Conservation (phyloP, 768 basidiomycete genomes). For the Lactifluus volemus region DNA sequence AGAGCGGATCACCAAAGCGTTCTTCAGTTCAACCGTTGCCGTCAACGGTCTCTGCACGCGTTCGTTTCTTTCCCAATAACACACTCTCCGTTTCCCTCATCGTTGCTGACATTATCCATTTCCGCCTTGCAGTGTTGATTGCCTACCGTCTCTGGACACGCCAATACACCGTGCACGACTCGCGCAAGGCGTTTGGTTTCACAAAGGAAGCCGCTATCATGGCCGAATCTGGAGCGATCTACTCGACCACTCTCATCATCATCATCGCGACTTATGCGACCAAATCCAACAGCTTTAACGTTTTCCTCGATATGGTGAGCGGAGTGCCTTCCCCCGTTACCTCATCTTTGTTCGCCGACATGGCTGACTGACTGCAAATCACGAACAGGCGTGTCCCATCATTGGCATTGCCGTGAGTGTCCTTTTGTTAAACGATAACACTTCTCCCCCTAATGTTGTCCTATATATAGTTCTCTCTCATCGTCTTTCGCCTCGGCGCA, state of each 20-base stretch:
- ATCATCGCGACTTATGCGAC: slow-evolving; percentile 9
- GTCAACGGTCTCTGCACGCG: slow-evolving; percentile 25
- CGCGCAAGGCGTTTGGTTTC: slow-evolving; percentile 12
- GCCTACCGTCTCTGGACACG: slow-evolving; percentile 23
- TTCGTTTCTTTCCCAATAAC: slow-evolving; percentile 10
- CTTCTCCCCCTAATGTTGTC: background rate
- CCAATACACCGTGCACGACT: slow-evolving; percentile 14
- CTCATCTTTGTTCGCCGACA: background rate
- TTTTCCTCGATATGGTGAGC: slow-evolving; percentile 17
- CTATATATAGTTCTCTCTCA: slow-evolving; percentile 6
- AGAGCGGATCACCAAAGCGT: slow-evolving; percentile 21
- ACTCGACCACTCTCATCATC: slow-evolving; percentile 7
- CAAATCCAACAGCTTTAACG: slow-evolving; percentile 13
- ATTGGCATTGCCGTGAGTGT: slow-evolving; percentile 15
- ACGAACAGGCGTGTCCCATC: slow-evolving; percentile 8
- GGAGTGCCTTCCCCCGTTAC: too few relatives aligned
- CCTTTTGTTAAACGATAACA: background rate
- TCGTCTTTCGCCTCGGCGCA: slow-evolving; percentile 4
- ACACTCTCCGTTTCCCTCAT: background rate
- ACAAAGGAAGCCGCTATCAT: slow-evolving; percentile 10
- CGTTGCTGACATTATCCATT: background rate
- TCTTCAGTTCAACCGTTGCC: slow-evolving; percentile 23
- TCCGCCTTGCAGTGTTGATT: slow-evolving; percentile 19
- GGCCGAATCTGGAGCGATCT: slow-evolving; percentile 16
- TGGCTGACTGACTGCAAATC: background rate